phyloP scores from a whole-genome alignment of 495 filamentous ascomycete genomes.

The Aspergillus kassunensis region DNA sequence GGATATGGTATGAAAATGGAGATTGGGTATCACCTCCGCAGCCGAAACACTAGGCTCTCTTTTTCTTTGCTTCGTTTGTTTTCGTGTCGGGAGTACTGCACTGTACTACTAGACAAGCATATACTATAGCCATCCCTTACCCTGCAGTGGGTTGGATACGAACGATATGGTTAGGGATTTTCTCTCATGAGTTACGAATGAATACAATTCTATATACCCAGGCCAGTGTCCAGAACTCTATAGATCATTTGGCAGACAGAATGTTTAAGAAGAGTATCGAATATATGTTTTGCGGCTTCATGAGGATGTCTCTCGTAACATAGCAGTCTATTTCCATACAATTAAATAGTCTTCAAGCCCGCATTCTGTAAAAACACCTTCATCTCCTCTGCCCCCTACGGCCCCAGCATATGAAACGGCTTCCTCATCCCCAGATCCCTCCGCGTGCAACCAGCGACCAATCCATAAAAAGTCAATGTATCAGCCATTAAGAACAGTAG shows the following conservation, averaged over 20 bases:
- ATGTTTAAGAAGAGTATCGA: too few relatives aligned
- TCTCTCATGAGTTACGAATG: not conserved
- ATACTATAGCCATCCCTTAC: not conserved
- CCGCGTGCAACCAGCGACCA: conserved; percentile 28
- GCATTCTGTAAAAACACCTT: conserved; percentile 27
- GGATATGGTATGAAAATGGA: conserved; percentile 66
- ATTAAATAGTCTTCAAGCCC: conserved; percentile 30
- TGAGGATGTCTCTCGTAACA: too few relatives aligned
- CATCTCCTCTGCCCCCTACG: conserved; percentile 27
- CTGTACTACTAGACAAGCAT: too few relatives aligned
- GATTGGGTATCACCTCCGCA: conserved; percentile 55
- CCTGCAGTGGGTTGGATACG: conserved; percentile 5
- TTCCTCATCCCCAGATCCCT: conserved; percentile 35
- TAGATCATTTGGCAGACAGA: too few relatives aligned
- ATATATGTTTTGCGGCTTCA: too few relatives aligned
- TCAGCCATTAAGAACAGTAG: conserved; percentile 36
- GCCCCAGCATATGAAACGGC: conserved; percentile 27
- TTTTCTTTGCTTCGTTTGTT: not conserved
- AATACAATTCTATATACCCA: not conserved
- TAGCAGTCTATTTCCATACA: too few relatives aligned
- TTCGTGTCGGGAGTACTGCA: not conserved
- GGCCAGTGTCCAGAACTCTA: too few relatives aligned
- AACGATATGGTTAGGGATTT: not conserved
- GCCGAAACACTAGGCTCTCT: conserved; percentile 23
- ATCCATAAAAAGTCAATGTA: conserved; percentile 35